Evolutionary conservation across 805 yeast genomes (phyloP).

Genomic region (Yamadazyma akitaensis): DNA sequence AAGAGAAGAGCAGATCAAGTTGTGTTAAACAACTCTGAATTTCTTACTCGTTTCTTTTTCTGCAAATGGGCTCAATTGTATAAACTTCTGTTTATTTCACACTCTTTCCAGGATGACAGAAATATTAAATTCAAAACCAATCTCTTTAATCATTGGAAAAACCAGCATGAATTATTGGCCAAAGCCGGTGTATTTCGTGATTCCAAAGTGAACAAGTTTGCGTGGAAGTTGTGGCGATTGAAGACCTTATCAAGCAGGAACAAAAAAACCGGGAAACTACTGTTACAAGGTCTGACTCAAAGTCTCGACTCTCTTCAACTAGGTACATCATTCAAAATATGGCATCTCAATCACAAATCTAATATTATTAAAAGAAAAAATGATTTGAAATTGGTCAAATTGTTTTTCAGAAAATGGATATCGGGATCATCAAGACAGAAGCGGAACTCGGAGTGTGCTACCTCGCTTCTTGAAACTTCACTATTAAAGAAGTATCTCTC

Average conservation of each 20-base stretch:
- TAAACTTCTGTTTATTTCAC: slow-evolving; percentile 8
- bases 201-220: background rate
- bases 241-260: background rate
- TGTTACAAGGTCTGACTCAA: background rate
- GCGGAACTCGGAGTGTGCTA: background rate
- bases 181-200: background rate
- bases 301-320: background rate
- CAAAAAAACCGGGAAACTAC: background rate
- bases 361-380: background rate
- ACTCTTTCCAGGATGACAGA: slow-evolving; percentile 5
- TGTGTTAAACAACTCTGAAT: background rate
- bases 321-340: slow-evolving; percentile 5
- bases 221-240: slow-evolving; percentile 8
- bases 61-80: slow-evolving; percentile 9
- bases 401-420: background rate
- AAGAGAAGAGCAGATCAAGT: slow-evolving; percentile 1
- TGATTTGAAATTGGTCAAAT: background rate
- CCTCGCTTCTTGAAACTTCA: background rate
- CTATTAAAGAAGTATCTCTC: background rate
- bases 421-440: background rate
- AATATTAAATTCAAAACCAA: slow-evolving; percentile 1
- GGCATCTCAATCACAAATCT: slow-evolving; percentile 3
- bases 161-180: background rate
- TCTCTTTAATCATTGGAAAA: slow-evolving; percentile 16
- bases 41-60: slow-evolving; percentile 2